Percentiles rank a stretch among this genome's conserved stretches.
phyloP scores from a whole-genome alignment of 73 alveolate genomes.

The Blepharisma stoltei region DNA sequence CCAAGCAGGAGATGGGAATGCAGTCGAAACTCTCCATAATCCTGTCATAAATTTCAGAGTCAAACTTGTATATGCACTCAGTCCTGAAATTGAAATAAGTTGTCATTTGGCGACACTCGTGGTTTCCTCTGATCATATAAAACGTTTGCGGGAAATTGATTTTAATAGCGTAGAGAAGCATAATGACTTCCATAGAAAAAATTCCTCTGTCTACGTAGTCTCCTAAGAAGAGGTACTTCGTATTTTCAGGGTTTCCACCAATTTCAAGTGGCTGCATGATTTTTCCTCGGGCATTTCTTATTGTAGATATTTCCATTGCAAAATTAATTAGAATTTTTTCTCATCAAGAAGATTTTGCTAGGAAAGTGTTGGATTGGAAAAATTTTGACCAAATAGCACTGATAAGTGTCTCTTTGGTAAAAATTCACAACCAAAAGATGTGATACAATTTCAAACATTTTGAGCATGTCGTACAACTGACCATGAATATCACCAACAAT shows the following conservation, averaged over 20 bases:
- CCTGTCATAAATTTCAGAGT: conserved; percentile 51
- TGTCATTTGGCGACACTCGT: conserved; percentile 65
- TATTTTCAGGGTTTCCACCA: conserved; percentile 84
- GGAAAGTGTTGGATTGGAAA: no score
- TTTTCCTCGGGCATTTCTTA: no score
- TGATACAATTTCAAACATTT: conserved; percentile 49
- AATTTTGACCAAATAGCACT: no score
- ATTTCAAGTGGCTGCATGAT: no score
- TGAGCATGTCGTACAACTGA: conserved; percentile 42
- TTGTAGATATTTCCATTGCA: neutral
- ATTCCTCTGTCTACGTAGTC: conserved; percentile 89
- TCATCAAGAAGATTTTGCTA: neutral
- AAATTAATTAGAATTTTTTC: no score
- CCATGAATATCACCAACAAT: conserved; percentile 90
- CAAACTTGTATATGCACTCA: conserved; percentile 66
- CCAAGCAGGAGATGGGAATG: conserved; percentile 78
- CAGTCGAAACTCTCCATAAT: conserved; percentile 72
- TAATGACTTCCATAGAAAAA: conserved; percentile 70
- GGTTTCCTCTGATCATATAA: conserved; percentile 51
- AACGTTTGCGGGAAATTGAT: conserved; percentile 57
- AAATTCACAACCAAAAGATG: no score
- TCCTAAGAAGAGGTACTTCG: conserved; percentile 83
- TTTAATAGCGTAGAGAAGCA: conserved; percentile 62
- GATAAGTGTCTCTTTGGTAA: no score
- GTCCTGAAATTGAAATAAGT: conserved; percentile 79